phyloP scores from a whole-genome alignment of 177 flowering plant species.

The Tripterygium wilfordii region DNA sequence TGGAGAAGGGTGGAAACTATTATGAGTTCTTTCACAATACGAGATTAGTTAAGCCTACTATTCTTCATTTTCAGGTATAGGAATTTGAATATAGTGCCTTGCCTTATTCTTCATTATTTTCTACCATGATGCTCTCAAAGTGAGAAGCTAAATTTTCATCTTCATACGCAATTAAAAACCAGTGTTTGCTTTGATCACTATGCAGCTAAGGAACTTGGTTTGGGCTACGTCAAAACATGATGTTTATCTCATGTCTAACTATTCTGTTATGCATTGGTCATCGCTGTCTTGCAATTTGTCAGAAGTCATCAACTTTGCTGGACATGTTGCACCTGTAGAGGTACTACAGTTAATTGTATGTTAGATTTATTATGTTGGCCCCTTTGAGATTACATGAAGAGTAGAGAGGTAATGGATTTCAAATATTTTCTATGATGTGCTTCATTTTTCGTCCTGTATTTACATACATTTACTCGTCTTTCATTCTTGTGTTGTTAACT shows the following conservation, averaged over 20 bases:
- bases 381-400: no score
- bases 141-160: background rate
- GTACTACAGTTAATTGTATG: no score
- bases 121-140: background rate
- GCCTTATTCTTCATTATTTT: no score
- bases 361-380: no score
- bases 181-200: background rate
- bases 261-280: slow-evolving; percentile 51
- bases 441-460: background rate
- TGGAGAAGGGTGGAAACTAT: slow-evolving; percentile 45
- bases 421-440: no score
- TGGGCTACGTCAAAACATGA: slow-evolving; percentile 68
- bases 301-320: slow-evolving; percentile 50
- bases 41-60: slow-evolving; percentile 66
- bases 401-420: no score
- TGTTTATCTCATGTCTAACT: slow-evolving; percentile 49
- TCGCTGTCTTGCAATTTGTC: slow-evolving; percentile 43
- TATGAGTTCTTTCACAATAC: slow-evolving; percentile 55
- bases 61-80: slow-evolving; percentile 84
- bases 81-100: no score
- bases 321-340: slow-evolving; percentile 53
- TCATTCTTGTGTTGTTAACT: background rate
- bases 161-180: background rate
- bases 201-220: slow-evolving; percentile 57
- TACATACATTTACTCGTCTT: no score